Base-by-base conservation (phyloP, 2,329 filamentous ascomycete species). In the Aspergillus pseudotamarii region DNA sequence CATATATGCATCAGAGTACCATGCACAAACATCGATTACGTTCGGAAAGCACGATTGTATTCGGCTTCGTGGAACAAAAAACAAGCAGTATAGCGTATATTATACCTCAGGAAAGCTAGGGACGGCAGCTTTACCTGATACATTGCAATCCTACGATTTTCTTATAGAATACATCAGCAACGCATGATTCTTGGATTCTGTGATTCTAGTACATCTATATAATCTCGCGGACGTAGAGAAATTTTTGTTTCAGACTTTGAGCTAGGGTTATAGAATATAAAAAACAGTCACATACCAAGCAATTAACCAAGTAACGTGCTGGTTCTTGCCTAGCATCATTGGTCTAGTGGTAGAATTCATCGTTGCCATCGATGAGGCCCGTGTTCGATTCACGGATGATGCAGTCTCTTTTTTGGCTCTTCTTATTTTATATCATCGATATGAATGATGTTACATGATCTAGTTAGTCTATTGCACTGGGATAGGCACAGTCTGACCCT, bases 361-460 rank as follows among this genome's bases (percentile, higher is more conserved):
- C 75, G 75, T 77, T 77, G 75, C 75, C 75, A 77, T 78, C 76
- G 76, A 78, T 71, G 76, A 78, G 76, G 76, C 76, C 76, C 76
- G 76, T 76, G 76, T 78, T 78, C 76, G 76, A 78, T 78, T 78
- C 76, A 76, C 76, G 76, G 76, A 78, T 76, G 75, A 77, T 78
- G 76, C 76, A 78, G 34, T 64, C 53, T 69, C 68, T 62, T 59
- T 68, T 64, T 38, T 26, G 19, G 19, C 28, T 23, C 1, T 5
- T 19, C 16, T 11, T 1, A 30, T 34, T 12, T 1, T 12, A 34
- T 36, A 16, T 16, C 5, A 6, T 16, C 16, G 34, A 36, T 36
- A 16, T 36, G 34, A 36, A 36, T 36, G 12, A 36, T 36, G 34
- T 16, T 16, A 36, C 34, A 6, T 6, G 14, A 3, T 36, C 14